These are phyloP conservation scores for Salix caprea DNA, from an alignment of 345 rosid genomes.

Conservation along the genomic window DNA sequence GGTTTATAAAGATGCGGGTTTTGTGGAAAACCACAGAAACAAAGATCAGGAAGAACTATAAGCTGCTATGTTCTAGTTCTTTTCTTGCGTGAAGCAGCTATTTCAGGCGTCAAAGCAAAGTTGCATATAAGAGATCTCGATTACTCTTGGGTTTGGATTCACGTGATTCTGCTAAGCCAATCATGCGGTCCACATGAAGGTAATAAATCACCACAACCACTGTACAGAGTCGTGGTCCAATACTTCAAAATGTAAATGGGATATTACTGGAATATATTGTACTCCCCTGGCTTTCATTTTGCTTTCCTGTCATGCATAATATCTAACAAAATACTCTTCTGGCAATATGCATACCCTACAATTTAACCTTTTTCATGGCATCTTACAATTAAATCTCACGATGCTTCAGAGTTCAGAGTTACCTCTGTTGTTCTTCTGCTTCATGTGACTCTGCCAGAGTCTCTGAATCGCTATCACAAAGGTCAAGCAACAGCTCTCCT, in stretches of 20 bases:
- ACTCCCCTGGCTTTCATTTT: too few species aligned
- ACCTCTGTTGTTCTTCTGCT: too few species aligned
- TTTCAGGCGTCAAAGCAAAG: neutral
- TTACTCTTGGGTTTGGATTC: neutral
- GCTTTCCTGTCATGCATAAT: too few species aligned
- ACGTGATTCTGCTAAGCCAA: neutral
- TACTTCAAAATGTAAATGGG: neutral
- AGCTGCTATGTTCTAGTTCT: neutral
- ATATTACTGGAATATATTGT: too few species aligned
- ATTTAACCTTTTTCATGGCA: too few species aligned
- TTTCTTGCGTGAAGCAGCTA: neutral
- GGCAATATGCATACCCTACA: too few species aligned
- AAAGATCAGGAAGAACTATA: neutral
- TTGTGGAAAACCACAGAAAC: neutral
- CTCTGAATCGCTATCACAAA: neutral
- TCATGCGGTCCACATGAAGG: neutral
- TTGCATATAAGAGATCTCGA: neutral
- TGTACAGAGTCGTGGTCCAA: neutral
- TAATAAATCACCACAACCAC: conserved; percentile 5
- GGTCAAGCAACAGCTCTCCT: neutral
- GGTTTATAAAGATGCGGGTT: neutral
- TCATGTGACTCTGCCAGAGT: too few species aligned
- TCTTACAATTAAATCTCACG: too few species aligned
- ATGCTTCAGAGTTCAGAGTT: too few species aligned
- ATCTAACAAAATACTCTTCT: too few species aligned